These are phyloP conservation scores for Carex pumila DNA, from an alignment of 176 grass and related monocot genomes.

Conservation along the genomic window DNA sequence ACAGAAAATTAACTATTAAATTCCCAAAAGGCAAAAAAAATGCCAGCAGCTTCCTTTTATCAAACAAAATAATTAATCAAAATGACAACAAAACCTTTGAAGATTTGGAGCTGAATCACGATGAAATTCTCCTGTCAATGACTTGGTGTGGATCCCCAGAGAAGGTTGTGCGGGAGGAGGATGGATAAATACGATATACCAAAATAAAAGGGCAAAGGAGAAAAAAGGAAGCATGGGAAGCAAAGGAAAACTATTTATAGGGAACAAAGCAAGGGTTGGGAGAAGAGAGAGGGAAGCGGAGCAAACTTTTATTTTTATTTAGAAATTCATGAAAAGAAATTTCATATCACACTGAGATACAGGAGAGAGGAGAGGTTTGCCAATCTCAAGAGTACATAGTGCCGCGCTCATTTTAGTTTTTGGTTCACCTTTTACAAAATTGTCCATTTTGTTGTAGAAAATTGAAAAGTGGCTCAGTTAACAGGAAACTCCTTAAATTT, in stretches of 20 bases:
- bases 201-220: conserved; percentile 7
- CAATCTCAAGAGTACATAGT: background rate
- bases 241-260: conserved; percentile 19
- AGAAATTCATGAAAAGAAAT: background rate
- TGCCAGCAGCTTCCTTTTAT: background rate
- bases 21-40: background rate
- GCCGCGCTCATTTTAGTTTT: background rate
- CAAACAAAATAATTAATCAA: background rate
- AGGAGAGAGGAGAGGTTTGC: background rate
- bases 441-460: conserved; percentile 8
- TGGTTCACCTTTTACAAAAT: conserved; percentile 1
- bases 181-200: background rate
- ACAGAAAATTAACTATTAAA: background rate
- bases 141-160: background rate
- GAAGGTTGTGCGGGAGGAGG: background rate
- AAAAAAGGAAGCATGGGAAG: conserved; percentile 9
- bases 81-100: background rate
- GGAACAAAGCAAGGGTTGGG: conserved; percentile 16
- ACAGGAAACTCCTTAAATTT: background rate
- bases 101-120: background rate
- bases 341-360: background rate
- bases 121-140: background rate
- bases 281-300: background rate
- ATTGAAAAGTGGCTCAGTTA: background rate
- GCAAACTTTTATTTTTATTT: conserved; percentile 7